A percentile compares a stretch with the other conserved stretches of the same genome.
phyloP scores from a whole-genome alignment of 768 basidiomycete genomes.

The Neoboletus brunneissimus region DNA sequence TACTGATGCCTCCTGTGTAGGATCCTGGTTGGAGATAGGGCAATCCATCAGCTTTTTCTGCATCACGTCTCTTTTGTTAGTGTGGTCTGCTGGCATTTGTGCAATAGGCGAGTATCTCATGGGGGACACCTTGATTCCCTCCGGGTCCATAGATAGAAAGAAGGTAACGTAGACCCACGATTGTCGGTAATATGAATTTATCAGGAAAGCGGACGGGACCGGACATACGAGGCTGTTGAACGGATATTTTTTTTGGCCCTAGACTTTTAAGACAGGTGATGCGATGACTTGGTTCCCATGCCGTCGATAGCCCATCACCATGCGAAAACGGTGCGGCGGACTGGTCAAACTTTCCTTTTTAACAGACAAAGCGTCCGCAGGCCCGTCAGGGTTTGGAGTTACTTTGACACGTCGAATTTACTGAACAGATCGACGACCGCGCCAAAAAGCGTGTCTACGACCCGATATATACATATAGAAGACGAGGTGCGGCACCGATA shows the following conservation, averaged over 20 bases:
- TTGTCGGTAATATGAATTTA: constrained; percentile 16
- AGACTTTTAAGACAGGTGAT: neutral
- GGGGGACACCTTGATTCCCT: constrained; percentile 34
- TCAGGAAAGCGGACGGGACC: constrained; percentile 3
- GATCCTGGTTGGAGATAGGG: constrained; percentile 89
- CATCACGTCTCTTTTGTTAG: constrained; percentile 72
- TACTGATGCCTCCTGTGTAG: no score
- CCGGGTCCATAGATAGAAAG: constrained; percentile 11
- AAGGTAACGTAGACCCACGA: constrained; percentile 26
- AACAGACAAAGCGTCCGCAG: constrained; percentile 1
- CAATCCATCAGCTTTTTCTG: constrained; percentile 87
- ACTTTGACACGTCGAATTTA: neutral
- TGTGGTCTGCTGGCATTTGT: constrained; percentile 79
- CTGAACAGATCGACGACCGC: neutral
- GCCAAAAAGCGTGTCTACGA: neutral
- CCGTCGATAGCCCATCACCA: neutral
- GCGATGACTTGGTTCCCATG: neutral
- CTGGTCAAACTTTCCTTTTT: neutral
- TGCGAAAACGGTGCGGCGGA: neutral
- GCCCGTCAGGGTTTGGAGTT: neutral
- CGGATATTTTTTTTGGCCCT: neutral
- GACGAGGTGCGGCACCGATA: neutral
- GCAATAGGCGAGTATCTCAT: constrained; percentile 70
- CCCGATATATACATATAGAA: neutral
- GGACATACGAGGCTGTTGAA: neutral